These are phyloP conservation scores for Echites panduratus DNA, from an alignment of 257 asterid genomes.

Conservation along the genomic window DNA sequence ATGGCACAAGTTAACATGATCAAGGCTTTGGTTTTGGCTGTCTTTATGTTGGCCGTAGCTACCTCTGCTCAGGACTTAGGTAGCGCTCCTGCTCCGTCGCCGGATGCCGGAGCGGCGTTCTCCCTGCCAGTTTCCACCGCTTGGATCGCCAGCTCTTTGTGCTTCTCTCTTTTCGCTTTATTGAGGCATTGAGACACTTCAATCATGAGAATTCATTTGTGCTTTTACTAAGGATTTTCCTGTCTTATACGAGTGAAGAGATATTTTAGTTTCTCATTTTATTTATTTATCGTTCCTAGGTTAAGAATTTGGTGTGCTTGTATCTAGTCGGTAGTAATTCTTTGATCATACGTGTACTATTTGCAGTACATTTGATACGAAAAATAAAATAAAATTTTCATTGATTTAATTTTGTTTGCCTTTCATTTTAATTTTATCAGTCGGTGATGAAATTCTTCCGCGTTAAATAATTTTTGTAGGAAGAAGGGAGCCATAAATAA, in stretches of 20 bases:
- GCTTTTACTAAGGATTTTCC: not conserved
- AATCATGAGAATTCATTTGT: not conserved
- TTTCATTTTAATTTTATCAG: not conserved
- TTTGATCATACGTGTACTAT: not conserved
- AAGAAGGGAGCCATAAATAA: too few relatives aligned
- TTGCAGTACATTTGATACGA: not conserved
- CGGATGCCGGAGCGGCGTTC: slow-evolving; percentile 45
- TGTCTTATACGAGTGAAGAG: not conserved
- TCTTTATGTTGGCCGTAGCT: slow-evolving; percentile 18
- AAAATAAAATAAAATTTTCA: not conserved
- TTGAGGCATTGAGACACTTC: slow-evolving; percentile 10
- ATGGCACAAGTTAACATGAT: slow-evolving; percentile 44
- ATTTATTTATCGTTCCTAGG: not conserved
- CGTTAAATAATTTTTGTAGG: too few relatives aligned
- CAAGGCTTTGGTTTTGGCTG: slow-evolving; percentile 13
- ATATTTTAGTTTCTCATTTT: not conserved
- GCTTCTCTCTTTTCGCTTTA: slow-evolving; percentile 27
- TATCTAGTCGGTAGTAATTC: not conserved
- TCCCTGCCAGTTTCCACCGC: slow-evolving; percentile 34
- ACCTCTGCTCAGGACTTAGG: slow-evolving; percentile 37
- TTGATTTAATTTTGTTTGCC: not conserved
- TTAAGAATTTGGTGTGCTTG: not conserved
- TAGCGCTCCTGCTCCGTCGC: slow-evolving; percentile 33
- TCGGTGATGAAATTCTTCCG: too few relatives aligned
- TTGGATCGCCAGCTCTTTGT: slow-evolving; percentile 33